Base-by-base conservation (phyloP, 2,329 filamentous ascomycete species). In the Dryadomyces sulphureus region DNA sequence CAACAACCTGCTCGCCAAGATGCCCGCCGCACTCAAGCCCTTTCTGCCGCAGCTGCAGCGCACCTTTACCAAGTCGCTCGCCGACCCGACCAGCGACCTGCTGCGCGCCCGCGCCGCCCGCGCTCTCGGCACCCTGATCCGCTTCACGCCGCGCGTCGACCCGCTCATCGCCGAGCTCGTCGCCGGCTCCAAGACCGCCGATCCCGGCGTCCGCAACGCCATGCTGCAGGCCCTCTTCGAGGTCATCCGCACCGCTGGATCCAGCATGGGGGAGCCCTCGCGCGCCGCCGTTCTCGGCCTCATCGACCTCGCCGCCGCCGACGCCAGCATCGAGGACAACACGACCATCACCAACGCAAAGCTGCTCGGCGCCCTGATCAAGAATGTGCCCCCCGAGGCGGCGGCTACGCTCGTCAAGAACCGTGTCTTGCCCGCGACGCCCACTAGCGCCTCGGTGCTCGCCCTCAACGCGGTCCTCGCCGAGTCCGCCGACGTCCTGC, bases 221-320 rank as follows among this genome's bases (percentile, higher is more conserved):
- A 98, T 98, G 92, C 73, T 98, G 56, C 94, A 93, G 68, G 92
- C 92, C 3, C 66, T 98, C 40, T 95, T 93, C 59, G 90, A 96
- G 59, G 92, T 98, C 25, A 82, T 98, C 50, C 90, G 86, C 69
- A 94, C 94, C 64, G 90, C 89, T 17, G 92, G 92, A 46, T 73
- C 73, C 48, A 95, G 90, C 64, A 98, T 98, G 92, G 89, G 85
- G 55, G 92, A 96, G 56, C 68, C 80, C 20, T 95, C 90, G 41
- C 80, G 89, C 46, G 75, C 79, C 49, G 80, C 89, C n/a, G 87
- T 98, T 22, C 69, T 98, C 42, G 75, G 77, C 38, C 70, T 98
- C 42, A 95, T 98, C 57, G 92, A 96, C 60, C 79, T 79, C 54
- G 88, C 94, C 50, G 67, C 74, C 4, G 84, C 86, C 49, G 84